phyloP scores from a whole-genome alignment of 75 land plant species.

The Pinus tabuliformis region DNA sequence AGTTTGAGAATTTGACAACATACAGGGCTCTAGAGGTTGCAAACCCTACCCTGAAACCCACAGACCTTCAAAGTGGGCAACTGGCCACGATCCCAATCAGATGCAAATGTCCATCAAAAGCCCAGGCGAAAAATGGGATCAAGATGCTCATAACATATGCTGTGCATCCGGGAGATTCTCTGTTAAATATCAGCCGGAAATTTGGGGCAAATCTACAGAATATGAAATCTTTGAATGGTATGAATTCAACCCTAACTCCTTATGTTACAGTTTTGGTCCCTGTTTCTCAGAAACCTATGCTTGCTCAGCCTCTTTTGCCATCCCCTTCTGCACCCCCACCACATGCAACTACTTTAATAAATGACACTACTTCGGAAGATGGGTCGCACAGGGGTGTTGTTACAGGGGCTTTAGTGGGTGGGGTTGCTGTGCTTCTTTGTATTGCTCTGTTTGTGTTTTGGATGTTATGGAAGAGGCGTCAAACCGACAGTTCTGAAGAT shows the following conservation, averaged over 20 bases:
- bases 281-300: slow-evolving; percentile 16
- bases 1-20: slow-evolving; percentile 53
- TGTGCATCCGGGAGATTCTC: slow-evolving; percentile 26
- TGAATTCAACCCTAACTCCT: not conserved
- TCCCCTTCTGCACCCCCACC: not conserved
- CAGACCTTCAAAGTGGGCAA: slow-evolving; percentile 20
- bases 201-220: slow-evolving; percentile 15
- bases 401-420: not conserved
- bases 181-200: slow-evolving; percentile 7
- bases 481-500: not conserved
- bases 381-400: not conserved
- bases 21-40: slow-evolving; percentile 37
- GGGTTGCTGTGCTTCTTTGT: not conserved
- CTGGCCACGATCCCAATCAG: slow-evolving; percentile 33
- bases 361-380: not conserved
- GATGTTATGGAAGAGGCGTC: not conserved
- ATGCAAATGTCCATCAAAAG: slow-evolving; percentile 52
- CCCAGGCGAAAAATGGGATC: slow-evolving; percentile 25
- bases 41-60: slow-evolving; percentile 40
- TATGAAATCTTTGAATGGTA: slow-evolving; percentile 20
- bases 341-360: not conserved
- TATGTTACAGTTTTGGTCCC: slow-evolving; percentile 28
- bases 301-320: slow-evolving; percentile 9
- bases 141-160: slow-evolving; percentile 42
- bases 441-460: not conserved